Percentiles rank a stretch among this genome's conserved stretches.
Conservation (phyloP, 2,329 filamentous ascomycete genomes). For the Paecilomyces fulvus region DNA sequence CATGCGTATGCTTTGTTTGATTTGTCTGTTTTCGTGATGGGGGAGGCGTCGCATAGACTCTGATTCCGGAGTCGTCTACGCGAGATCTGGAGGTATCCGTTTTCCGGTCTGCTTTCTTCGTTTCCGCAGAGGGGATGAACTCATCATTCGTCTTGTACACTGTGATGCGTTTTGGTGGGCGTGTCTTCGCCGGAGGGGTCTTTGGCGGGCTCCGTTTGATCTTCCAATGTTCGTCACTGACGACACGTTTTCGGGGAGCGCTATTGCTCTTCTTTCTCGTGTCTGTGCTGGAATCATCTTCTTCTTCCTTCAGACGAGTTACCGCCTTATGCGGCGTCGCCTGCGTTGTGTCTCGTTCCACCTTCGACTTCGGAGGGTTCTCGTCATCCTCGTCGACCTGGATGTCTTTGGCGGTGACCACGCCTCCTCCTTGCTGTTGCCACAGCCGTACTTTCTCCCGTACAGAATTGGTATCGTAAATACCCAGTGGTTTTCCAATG, state of each 20-base stretch:
- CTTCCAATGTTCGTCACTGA: constrained; percentile 84
- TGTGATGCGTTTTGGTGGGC: constrained; percentile 35
- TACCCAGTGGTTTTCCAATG: constrained; percentile 44
- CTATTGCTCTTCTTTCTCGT: constrained; percentile 40
- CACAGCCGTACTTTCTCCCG: constrained; percentile 72
- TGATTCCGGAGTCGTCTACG: constrained; percentile 18
- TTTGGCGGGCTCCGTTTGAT: constrained; percentile 44
- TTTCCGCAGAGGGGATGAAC: constrained; percentile 15
- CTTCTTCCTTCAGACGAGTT: constrained; percentile 13
- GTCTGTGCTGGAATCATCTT: constrained; percentile 18
- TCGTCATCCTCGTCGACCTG: constrained; percentile 47
- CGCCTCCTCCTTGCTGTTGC: constrained; percentile 69
- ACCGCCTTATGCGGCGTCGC: constrained; percentile 3
- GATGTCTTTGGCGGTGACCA: constrained; percentile 53
- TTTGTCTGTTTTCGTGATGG: constrained; percentile 17
- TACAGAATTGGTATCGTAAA: constrained; percentile 57
- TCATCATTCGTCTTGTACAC: constrained; percentile 27
- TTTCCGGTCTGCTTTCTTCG: constrained; percentile 18
- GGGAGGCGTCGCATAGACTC: constrained; percentile 15
- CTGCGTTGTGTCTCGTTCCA: constrained; percentile 14
- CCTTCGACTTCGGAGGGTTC: constrained; percentile 16
- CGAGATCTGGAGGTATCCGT: constrained; percentile 15
- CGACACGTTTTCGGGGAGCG: constrained; percentile 80
- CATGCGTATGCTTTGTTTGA: constrained; percentile 12
- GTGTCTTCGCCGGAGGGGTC: constrained; percentile 30